Base-by-base conservation (phyloP, 805 yeast species). In the Tetrapisispora namnaoensis region DNA sequence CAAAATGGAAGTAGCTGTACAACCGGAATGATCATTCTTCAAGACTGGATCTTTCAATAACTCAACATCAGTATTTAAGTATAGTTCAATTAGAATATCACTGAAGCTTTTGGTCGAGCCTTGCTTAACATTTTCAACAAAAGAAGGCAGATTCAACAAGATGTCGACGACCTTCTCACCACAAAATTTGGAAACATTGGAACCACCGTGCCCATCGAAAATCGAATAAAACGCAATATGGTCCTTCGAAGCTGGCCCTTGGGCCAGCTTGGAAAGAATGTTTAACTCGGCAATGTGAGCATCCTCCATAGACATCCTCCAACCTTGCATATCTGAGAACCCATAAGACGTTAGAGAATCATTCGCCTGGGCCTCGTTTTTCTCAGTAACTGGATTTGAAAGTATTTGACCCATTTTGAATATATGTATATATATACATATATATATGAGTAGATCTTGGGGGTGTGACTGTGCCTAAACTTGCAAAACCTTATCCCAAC, bases 271-370 rank as follows among this genome's bases (percentile, higher is more conserved):
- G 22, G 60, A 63, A 17, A 48, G 16, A 16, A 61, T 53, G 30
- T 65, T 63, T 38, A 63, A 59, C 45, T 60, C 59, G 44, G 80
- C 79, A 44, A 90, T 80, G 67, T 91, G 99, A 7, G 96, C 83
- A 69, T 91, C 99, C 67, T 91, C 99, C 99, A 91, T 91, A 52
- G 86, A 79, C 66, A 89, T 83, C 70, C 99, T 82, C 99, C 99
- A 91, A 18, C 99, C 99, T 72, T 93, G 99, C 99, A 93, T 93
- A 54, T 90, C 83, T 28, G 96, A 87, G 49, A 90, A 73, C 42
- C 95, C 98, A 63, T 77, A 93, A n/a, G 85, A 80, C 49, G 86
- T 75, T 55, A 80, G 70, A 47, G 70, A 69, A 66, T 88, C 90
- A 46, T 76, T 78, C 45, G 83, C 89, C 43, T 75, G 68, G 58